These are phyloP conservation scores for Caryopteris hybrid DNA, from an alignment of 305 asterid genomes.

Conservation along the genomic window DNA sequence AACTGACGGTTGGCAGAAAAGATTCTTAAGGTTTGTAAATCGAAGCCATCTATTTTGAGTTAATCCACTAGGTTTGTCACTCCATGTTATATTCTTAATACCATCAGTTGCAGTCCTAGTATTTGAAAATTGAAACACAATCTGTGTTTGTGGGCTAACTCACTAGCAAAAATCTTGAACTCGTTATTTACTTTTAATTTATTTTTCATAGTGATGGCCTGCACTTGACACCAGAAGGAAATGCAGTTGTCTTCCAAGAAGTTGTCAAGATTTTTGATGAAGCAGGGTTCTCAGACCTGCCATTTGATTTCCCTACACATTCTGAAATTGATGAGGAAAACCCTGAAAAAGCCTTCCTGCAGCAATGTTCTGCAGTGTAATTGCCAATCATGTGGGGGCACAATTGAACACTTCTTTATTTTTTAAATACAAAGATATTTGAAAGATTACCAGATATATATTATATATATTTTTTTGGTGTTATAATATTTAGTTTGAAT, in stretches of 20 bases:
- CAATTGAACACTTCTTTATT: background rate
- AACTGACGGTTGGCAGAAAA: constrained; percentile 67
- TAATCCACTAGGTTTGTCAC: background rate
- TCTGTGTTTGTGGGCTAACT: background rate
- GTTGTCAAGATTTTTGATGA: constrained; percentile 43
- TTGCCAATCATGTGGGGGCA: background rate
- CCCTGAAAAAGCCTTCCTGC: constrained; percentile 57
- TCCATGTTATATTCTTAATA: background rate
- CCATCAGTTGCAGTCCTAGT: background rate
- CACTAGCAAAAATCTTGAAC: no score
- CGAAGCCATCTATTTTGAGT: background rate
- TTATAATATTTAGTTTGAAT: no score
- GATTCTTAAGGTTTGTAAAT: constrained; percentile 53
- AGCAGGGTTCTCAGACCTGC: constrained; percentile 56
- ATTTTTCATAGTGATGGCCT: constrained; percentile 57
- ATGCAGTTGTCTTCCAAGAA: constrained; percentile 52
- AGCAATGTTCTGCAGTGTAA: constrained; percentile 28
- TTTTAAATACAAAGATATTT: no score
- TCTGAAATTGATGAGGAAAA: constrained; percentile 54
- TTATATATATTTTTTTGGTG: no score
- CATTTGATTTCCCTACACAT: constrained; percentile 68
- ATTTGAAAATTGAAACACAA: background rate
- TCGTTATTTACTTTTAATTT: no score
- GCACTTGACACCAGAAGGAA: constrained; percentile 78
- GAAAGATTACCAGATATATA: no score